A percentile compares a stretch with the other conserved stretches of the same genome.
Evolutionary conservation across 352 stramenopile genomes (phyloP).

Genomic region (Blastocystis sp.): DNA sequence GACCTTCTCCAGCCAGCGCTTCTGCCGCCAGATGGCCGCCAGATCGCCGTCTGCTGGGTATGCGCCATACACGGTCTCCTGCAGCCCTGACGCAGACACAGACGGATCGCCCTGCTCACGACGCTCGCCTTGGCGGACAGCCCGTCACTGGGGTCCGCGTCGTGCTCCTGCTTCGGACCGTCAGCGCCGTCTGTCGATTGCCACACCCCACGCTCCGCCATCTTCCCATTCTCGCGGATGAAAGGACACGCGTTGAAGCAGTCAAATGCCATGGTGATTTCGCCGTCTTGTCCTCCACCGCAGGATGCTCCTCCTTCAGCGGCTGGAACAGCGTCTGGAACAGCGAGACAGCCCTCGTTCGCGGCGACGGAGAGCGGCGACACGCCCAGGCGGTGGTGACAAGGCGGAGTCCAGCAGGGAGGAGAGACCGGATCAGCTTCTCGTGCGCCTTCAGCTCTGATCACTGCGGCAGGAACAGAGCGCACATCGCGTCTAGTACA

Average conservation of each 20-base stretch:
- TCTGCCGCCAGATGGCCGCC: constrained; percentile 77
- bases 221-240: constrained; percentile 26
- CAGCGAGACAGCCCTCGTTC: background rate
- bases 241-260: constrained; percentile 52
- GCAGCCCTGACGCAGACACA: constrained; percentile 78
- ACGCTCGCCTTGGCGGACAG: constrained; percentile 17
- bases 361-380: no score
- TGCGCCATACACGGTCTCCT: constrained; percentile 74
- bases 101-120: constrained; percentile 72
- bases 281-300: background rate
- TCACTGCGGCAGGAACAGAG: constrained; percentile 72
- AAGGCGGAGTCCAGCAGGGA: constrained; percentile 4
- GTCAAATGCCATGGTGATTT: background rate
- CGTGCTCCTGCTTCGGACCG: constrained; percentile 29
- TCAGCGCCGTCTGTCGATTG: constrained; percentile 31
- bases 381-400: background rate
- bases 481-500: constrained; percentile 72
- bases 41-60: constrained; percentile 76
- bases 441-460: background rate
- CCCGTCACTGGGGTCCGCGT: background rate
- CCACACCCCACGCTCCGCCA: constrained; percentile 8
- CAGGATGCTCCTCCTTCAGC: background rate
- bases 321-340: background rate
- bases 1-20: constrained; percentile 85
- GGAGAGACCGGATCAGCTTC: constrained; percentile 9